Base-by-base conservation (phyloP, 495 filamentous ascomycete species). In the Aspergillus cristatus region DNA sequence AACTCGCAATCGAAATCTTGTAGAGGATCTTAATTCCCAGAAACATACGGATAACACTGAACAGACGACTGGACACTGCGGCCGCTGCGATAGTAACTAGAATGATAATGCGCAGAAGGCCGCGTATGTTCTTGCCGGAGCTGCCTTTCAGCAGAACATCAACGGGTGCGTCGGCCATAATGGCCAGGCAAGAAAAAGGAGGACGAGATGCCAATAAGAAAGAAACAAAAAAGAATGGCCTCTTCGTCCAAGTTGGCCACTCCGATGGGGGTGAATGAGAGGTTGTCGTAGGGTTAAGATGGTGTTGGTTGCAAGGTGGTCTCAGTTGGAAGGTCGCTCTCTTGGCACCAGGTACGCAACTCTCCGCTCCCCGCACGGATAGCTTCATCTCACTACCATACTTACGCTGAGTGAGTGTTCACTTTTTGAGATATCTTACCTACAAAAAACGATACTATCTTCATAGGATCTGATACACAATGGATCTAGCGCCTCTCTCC, bases 11-110 rank as follows among this genome's bases (percentile, higher is more conserved):
- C 7, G 30, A 24, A n/a, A n/a, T n/a, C 14, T 6, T 34, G 22
- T 6, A 14, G 10, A 10, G 8, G 14, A 14, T 14, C 37, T 25
- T 24, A 40, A 33, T 1, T 18, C 13, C 12, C 26, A 29, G 26
- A 34, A 42, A 71, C 86, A 58, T 81, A 93, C 86, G 80, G 60
- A 99, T 97, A 34, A 99, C 93, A 58, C 84, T 91, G 74, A 99
- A 99, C 38, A 99, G 71, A 53, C 93, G 85, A 71, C 88, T 95
- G 33, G 91, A 77, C 55, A 97, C 75, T 36, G 93, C 90, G 32
- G 90, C 90, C 34, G 75, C 88, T 45, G 93, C 93, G 60, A 99
- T 94, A 47, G 87, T 82, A 53, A 70, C 74, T 37, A 99, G 79
- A 70, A 99, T 97, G 58, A 94, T 78, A 43, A 96, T 75, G 51